Percentiles rank a stretch among this genome's conserved stretches.
phyloP scores from a whole-genome alignment of 257 asterid genomes.

The Scutellaria baicalensis region DNA sequence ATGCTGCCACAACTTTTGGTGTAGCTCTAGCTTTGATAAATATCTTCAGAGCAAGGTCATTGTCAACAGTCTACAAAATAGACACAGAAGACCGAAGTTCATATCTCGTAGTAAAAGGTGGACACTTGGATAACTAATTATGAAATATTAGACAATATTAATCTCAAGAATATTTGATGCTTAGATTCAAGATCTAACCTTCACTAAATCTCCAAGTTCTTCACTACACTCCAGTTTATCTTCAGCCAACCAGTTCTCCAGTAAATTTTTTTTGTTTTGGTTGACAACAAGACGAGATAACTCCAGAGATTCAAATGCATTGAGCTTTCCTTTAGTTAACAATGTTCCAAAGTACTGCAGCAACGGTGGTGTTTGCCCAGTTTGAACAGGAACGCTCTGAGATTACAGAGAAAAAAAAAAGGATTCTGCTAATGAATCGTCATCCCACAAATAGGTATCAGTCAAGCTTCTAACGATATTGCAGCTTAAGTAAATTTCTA shows the following conservation, averaged over 20 bases:
- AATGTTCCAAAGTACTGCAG: conserved; percentile 97
- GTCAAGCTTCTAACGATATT: conserved; percentile 1
- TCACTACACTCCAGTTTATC: conserved; percentile 98
- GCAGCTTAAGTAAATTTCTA: conserved; percentile 1
- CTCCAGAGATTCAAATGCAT: conserved; percentile 95
- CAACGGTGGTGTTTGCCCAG: conserved; percentile 98
- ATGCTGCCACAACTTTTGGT: conserved; percentile 99
- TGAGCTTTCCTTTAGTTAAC: conserved; percentile 89
- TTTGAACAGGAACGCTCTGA: conserved; percentile 99
- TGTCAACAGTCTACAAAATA: conserved; percentile 82
- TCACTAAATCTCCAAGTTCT: conserved; percentile 99
- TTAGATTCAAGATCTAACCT: conserved; percentile 40
- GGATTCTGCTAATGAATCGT: not conserved
- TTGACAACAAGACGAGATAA: conserved; percentile 95
- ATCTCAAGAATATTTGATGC: conserved; percentile 4
- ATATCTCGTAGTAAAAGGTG: not conserved
- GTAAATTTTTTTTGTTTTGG: conserved; percentile 90
- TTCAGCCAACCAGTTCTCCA: conserved; percentile 99
- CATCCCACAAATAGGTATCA: not conserved
- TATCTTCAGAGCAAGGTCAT: conserved; percentile 95
- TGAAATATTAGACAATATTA: not conserved
- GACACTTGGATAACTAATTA: not conserved
- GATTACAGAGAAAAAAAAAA: conserved; percentile 16
- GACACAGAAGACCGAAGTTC: conserved; percentile 2
- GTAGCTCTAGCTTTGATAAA: conserved; percentile 98